Conservation (phyloP, 371 early-diverging fungal genomes). For the Apophysomyces variabilis region DNA sequence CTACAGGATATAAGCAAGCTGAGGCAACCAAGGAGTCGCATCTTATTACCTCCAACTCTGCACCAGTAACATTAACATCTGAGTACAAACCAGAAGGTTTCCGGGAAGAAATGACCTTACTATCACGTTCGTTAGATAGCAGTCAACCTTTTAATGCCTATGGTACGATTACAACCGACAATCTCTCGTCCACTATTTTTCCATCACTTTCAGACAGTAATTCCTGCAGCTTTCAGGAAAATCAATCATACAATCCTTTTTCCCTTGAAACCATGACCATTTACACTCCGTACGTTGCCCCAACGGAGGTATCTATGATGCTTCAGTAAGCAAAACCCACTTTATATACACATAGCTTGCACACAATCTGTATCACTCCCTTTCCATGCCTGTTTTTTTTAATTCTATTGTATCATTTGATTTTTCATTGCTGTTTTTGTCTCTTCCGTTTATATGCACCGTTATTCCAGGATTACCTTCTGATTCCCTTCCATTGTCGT, state of each 20-base stretch:
- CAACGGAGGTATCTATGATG: constrained; percentile 22
- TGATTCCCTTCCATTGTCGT: constrained; percentile 9
- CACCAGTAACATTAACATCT: constrained; percentile 39
- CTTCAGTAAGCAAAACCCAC: background rate
- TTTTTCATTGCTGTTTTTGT: constrained; percentile 3
- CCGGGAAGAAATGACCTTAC: constrained; percentile 16
- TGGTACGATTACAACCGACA: background rate
- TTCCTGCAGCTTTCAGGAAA: background rate
- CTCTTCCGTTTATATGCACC: background rate
- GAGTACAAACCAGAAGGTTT: constrained; percentile 37
- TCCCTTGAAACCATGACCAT: background rate
- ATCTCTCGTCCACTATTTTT: constrained; percentile 7
- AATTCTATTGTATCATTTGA: background rate
- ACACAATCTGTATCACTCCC: background rate
- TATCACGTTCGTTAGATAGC: constrained; percentile 3
- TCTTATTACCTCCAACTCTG: constrained; percentile 17
- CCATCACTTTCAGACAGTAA: background rate
- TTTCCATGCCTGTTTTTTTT: background rate
- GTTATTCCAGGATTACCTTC: background rate
- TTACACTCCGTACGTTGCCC: constrained; percentile 20
- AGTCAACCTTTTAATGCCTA: background rate
- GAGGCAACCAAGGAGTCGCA: constrained; percentile 35
- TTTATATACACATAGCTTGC: background rate
- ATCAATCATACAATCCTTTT: background rate
- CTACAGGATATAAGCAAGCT: background rate